Evolutionary conservation across 163 green algal species (phyloP).

Genomic region (Volvox carteri): DNA sequence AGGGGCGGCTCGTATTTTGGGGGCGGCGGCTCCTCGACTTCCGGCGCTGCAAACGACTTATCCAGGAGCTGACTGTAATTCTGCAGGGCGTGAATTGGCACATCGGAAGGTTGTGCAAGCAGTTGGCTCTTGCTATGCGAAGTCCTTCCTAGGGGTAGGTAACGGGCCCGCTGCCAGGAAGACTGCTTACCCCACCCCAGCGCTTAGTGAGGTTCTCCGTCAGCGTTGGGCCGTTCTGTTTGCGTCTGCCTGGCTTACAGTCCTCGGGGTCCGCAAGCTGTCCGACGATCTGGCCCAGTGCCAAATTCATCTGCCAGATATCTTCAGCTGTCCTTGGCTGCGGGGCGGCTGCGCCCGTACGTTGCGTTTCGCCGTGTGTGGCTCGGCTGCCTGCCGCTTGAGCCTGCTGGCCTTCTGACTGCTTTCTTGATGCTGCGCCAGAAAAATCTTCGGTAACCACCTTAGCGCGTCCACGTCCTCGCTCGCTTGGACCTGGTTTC

Average conservation of each 20-base stretch:
- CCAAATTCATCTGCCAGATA: conserved; percentile 38
- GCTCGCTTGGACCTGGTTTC: not conserved
- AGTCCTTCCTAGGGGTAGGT: too few species aligned
- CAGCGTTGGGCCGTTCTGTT: conserved; percentile 9
- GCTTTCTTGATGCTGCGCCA: not conserved
- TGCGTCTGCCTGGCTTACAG: not conserved
- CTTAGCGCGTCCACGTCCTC: not conserved
- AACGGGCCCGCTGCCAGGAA: too few species aligned
- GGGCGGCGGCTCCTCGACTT: not conserved
- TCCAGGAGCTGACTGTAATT: conserved; percentile 32
- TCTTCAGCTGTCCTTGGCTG: conserved; percentile 7
- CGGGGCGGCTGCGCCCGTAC: not conserved
- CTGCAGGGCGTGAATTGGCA: conserved; percentile 17
- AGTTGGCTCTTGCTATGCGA: too few species aligned
- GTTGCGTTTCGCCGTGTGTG: not conserved
- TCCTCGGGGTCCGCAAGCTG: conserved; percentile 40
- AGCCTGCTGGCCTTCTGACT: not conserved
- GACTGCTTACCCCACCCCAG: conserved; percentile 39
- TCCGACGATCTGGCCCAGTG: not conserved
- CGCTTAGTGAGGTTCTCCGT: conserved; percentile 39
- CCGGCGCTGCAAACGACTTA: not conserved
- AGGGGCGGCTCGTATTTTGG: conserved; percentile 22
- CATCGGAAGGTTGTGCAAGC: too few species aligned
- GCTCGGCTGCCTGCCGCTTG: not conserved
- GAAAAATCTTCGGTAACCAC: not conserved